A percentile compares a stretch with the other conserved stretches of the same genome.
Evolutionary conservation across 805 yeast genomes (phyloP).

Genomic region (Teunomyces gatunensis): DNA sequence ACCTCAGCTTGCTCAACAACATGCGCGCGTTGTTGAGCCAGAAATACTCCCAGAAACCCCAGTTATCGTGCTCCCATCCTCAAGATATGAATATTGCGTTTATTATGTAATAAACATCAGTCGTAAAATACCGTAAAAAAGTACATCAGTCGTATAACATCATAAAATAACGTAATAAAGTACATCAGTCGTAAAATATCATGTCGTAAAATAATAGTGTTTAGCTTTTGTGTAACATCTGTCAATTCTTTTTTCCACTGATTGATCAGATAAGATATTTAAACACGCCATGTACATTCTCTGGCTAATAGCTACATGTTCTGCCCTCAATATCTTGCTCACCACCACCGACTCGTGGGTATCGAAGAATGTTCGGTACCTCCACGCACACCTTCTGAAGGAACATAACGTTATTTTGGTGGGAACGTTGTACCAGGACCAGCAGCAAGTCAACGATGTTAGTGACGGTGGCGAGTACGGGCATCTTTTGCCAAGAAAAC

Average conservation of each 20-base stretch:
- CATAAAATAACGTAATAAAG: not conserved
- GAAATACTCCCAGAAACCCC: slow-evolving; percentile 40
- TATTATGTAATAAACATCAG: slow-evolving; percentile 19
- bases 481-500: slow-evolving; percentile 30
- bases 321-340: slow-evolving; percentile 27
- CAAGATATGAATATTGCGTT: slow-evolving; percentile 37
- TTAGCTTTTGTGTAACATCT: no score
- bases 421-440: slow-evolving; percentile 26
- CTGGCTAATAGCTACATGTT: not conserved
- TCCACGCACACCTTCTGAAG: slow-evolving; percentile 23
- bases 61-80: slow-evolving; percentile 39
- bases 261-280: not conserved
- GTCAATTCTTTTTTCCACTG: no score
- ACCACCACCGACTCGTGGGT: slow-evolving; percentile 39
- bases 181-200: no score
- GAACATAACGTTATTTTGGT: slow-evolving; percentile 31
- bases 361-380: slow-evolving; percentile 28
- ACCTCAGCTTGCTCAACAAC: slow-evolving; percentile 33
- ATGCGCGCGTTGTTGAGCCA: slow-evolving; percentile 31
- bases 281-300: not conserved
- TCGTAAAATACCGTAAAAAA: no score
- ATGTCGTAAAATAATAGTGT: no score
- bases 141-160: no score
- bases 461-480: slow-evolving; percentile 34
- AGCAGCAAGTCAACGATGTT: slow-evolving; percentile 3